Evolutionary conservation across 2,329 filamentous ascomycete genomes (phyloP), one percentile per base, ranked within the genome.

Genomic region (Penicillium verrucosum): DNA sequence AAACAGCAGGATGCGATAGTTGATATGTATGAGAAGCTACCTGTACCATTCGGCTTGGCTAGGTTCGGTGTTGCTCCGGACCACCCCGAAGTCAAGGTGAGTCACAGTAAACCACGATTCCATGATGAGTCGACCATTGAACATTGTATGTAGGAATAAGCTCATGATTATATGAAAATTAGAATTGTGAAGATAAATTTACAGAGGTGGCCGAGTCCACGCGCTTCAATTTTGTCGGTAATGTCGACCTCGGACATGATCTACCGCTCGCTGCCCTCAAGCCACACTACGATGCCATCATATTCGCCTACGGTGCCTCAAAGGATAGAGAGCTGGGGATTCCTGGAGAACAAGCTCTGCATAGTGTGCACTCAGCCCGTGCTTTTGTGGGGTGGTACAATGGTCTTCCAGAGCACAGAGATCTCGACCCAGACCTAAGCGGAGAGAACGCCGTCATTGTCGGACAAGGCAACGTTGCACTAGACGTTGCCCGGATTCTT

Each of bases 331-430:
- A 82, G 54, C 80, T 99, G 0, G 87, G 85, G 0, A 86, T 99
- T 36, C 86, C 89, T 0, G 92, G 93, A 9, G 94, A 99, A 58
- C 62, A 69, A 68, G 82, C 87, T 4, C 73, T 76, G 6, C 77
- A 94, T 7, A 79, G 81, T 27, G 90, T 97, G 18, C 88, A 92
- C 70, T 96, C 92, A 8, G 94, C 94, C 2, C 85, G 94, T 29
- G 88, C 92, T 38, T 97, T 97, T 71, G 94, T 99, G 1, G 94
- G 92, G 18, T 99, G 94, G 94, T 99, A 99, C 75, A 99, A 99
- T 73, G 94, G 94, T 3, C 81, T 96, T 3, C 94, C 94, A 0
- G 89, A 95, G 65, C 89, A 89, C 69, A 83, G 88, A 21, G 74
- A 82, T 64, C 77, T 96, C 8, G 78, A 82, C n/a, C 89, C 92